These are phyloP conservation scores for Ailanthus altissimus DNA, from an alignment of 345 rosid genomes.

Conservation along the genomic window DNA sequence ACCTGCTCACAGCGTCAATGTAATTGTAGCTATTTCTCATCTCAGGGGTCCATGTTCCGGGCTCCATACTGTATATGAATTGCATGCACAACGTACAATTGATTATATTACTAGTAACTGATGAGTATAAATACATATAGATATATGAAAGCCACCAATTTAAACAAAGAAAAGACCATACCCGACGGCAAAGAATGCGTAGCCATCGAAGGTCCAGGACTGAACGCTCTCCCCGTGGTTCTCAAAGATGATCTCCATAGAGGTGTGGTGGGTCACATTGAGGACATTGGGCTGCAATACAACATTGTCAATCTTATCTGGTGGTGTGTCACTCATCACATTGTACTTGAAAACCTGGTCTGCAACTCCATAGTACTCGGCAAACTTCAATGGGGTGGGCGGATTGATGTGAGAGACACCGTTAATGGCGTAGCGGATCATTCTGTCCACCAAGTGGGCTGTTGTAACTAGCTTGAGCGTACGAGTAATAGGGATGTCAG, in stretches of 20 bases:
- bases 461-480: conserved; percentile 64
- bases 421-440: conserved; percentile 63
- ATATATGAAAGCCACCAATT: too few relatives aligned
- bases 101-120: too few relatives aligned
- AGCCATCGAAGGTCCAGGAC: conserved; percentile 64
- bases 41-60: conserved; percentile 58
- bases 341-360: conserved; percentile 63
- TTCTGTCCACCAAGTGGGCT: conserved; percentile 36
- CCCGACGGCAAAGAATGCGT: conserved; percentile 81
- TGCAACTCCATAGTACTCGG: conserved; percentile 51
- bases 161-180: conserved; percentile 29
- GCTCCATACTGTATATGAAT: conserved; percentile 49
- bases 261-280: conserved; percentile 66
- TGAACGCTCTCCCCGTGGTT: conserved; percentile 71
- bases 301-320: conserved; percentile 27
- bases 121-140: too few relatives aligned
- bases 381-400: conserved; percentile 61
- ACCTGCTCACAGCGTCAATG: conserved; percentile 82
- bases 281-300: conserved; percentile 46
- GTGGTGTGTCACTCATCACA: conserved; percentile 47
- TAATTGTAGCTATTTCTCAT: conserved; percentile 80
- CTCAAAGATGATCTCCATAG: conserved; percentile 74
- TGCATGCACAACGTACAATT: neutral
- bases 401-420: conserved; percentile 61
- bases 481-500: conserved; percentile 64